Evolutionary conservation across 2,329 filamentous ascomycete genomes (phyloP), one percentile per base, ranked within the genome.

Genomic region (Talaromyces sp.): DNA sequence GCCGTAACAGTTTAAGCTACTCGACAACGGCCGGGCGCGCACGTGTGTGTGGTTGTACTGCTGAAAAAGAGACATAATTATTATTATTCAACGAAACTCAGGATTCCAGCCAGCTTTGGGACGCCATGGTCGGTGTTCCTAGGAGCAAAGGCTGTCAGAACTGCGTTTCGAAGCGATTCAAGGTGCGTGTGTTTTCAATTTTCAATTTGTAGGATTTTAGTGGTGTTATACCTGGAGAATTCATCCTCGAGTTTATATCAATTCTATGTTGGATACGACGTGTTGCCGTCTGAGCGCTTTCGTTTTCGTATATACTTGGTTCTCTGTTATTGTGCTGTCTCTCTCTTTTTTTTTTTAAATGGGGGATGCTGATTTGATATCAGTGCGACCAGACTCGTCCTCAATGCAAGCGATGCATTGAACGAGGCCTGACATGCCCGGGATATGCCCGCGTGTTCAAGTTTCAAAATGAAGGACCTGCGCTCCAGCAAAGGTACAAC

Each of bases 51-150:
- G 31, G 11, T 35, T 13, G 31, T 31, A 8, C 29, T 43, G 14
- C 14, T 19, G 38, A 19, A 43, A 43, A 21, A 3, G 21, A 13
- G 17, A 9, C n/a, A 19, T 13, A 4, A 35, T 11, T n/a, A n/a
- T n/a, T n/a, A 2, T 35, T 35, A 17, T 14, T 35, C 7, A 38
- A n/a, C 14, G 17, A 38, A 38, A 38, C 5, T 38, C 35, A 17
- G 2, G 14, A 38, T 38, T 2, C 6, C 13, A 38, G 17, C 17
- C 32, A 11, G 49, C 11, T 51, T 17, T 21, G 63, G 59, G 64
- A 62, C 63, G 68, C 59, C 52, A 74, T 75, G 73, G 70, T 70
- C 56, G 66, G 68, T 56, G 67, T 70, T 62, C 70, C 71, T 52
- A 66, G 69, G 55, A 70, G 66, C 57, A 70, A 69, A 62, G 71